Percentiles rank a stretch among this genome's conserved stretches.
phyloP scores from a whole-genome alignment of 441 rosid species.

The Brassica balearica region DNA sequence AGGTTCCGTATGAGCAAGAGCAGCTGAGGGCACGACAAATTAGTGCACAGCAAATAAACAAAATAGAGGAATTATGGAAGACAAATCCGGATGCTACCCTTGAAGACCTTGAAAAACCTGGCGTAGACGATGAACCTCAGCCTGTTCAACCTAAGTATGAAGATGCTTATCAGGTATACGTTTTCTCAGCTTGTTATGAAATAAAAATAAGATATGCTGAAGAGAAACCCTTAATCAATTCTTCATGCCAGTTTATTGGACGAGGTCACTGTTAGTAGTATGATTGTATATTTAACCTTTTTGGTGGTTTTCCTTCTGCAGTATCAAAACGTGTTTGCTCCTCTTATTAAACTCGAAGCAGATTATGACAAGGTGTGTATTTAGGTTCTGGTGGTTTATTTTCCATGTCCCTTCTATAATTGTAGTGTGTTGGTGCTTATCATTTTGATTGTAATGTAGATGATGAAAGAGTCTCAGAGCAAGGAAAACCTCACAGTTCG shows the following conservation, averaged over 20 bases:
- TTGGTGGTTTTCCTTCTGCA: constrained; percentile 52
- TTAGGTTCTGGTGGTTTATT: constrained; percentile 12
- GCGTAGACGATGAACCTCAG: constrained; percentile 99
- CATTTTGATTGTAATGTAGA: constrained; percentile 54
- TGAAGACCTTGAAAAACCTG: constrained; percentile 99
- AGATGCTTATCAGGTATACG: constrained; percentile 96
- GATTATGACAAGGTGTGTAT: constrained; percentile 95
- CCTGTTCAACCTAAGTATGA: constrained; percentile 91
- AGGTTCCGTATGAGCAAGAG: constrained; percentile 99
- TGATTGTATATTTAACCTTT: constrained; percentile 35
- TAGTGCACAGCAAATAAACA: constrained; percentile 97
- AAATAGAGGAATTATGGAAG: constrained; percentile 99
- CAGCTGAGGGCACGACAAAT: constrained; percentile 99
- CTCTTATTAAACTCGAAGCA: constrained; percentile 99
- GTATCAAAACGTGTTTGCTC: constrained; percentile 99
- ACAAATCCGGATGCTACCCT: constrained; percentile 96
- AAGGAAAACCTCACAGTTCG: constrained; percentile 96
- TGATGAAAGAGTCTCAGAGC: constrained; percentile 99
- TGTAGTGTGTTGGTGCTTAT: constrained; percentile 29
- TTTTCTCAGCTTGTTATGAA: constrained; percentile 20
- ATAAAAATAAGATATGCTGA: not conserved
- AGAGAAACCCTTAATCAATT: constrained; percentile 9
- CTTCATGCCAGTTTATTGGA: constrained; percentile 18
- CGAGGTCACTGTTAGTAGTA: constrained; percentile 12
- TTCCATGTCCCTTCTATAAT: not conserved